Base-by-base conservation (phyloP, 495 filamentous ascomycete species). In the Peziza echinospora region DNA sequence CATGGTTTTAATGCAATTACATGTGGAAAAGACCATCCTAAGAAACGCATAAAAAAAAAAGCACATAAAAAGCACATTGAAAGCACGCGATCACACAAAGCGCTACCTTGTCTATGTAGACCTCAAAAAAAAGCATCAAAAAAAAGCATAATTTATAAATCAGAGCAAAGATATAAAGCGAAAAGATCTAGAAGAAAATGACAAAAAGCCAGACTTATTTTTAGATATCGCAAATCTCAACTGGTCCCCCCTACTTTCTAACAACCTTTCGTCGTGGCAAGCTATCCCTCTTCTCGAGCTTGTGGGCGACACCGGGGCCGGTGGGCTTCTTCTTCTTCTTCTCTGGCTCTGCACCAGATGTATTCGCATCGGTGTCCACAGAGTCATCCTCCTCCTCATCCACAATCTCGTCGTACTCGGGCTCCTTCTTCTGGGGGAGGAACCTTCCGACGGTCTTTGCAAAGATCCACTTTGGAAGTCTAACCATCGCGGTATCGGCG, bases 401-500 rank as follows among this genome's bases (percentile, higher is more conserved):
- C 22, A 40, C 50, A 24, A 47, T 45, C 5, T 61, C 64, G 11
- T 66, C 53, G 11, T 46, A 51, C 45, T 62, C 63, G 19, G 52
- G 30, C 24, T 62, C 57, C 6, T 57, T 47, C 47, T 60, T 64
- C 46, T 26, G 54, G 49, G 34, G 63, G 26, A 78, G 43, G 39
- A 77, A 50, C 5, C 69, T 67, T 37, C 77, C 71, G 49, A 77
- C 44, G 8, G 71, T 73, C 30, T 65, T 65, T n/a, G 55, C 57
- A 57, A 72, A 84, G 41, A 66, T 59, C 73, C 76, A 84, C 40
- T 71, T 44, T 0, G 83, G 83, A 5, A 87, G 61, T 26, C 72
- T 71, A 57, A 72, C 71, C 24, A 87, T 57, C 43, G 79, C 71
- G 0, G 83, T 91, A 51, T 86, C 73, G 24, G 63, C 68, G 51